These are phyloP conservation scores for Tricholoma sp. DNA, from an alignment of 768 basidiomycete species.

Conservation along the genomic window DNA sequence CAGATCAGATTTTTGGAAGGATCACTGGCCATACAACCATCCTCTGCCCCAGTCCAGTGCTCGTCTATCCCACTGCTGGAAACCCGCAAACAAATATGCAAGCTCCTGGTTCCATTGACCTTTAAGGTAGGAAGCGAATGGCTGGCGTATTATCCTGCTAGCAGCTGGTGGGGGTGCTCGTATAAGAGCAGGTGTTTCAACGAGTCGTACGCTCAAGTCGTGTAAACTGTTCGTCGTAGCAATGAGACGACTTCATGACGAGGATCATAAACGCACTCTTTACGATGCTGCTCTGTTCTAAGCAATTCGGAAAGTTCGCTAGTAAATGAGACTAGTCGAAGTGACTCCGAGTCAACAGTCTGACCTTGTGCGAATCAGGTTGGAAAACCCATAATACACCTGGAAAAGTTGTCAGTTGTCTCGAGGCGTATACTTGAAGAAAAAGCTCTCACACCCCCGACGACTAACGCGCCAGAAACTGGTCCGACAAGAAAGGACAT, in stretches of 20 bases:
- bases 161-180: slow-evolving; percentile 53
- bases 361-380: slow-evolving; percentile 54
- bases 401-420: slow-evolving; percentile 15
- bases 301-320: neutral
- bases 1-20: neutral
- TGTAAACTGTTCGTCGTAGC: slow-evolving; percentile 36
- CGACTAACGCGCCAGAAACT: slow-evolving; percentile 64
- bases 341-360: slow-evolving; percentile 5
- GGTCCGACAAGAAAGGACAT: slow-evolving; percentile 64
- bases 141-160: slow-evolving; percentile 41
- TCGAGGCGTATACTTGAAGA: neutral
- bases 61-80: slow-evolving; percentile 41
- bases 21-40: slow-evolving; percentile 36
- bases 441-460: slow-evolving; percentile 49
- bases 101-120: slow-evolving; percentile 57
- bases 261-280: slow-evolving; percentile 40
- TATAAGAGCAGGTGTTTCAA: slow-evolving; percentile 40
- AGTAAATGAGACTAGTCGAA: neutral
- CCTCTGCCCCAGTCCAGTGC: slow-evolving; percentile 42
- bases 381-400: slow-evolving; percentile 72
- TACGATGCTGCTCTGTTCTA: slow-evolving; percentile 51
- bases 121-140: slow-evolving; percentile 44
- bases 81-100: slow-evolving; percentile 37
- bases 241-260: neutral
- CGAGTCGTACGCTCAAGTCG: slow-evolving; percentile 43